Evolutionary conservation across 805 yeast genomes (phyloP), one percentile per base, ranked within the genome.

Genomic region (Tetrapisispora fleetii): DNA sequence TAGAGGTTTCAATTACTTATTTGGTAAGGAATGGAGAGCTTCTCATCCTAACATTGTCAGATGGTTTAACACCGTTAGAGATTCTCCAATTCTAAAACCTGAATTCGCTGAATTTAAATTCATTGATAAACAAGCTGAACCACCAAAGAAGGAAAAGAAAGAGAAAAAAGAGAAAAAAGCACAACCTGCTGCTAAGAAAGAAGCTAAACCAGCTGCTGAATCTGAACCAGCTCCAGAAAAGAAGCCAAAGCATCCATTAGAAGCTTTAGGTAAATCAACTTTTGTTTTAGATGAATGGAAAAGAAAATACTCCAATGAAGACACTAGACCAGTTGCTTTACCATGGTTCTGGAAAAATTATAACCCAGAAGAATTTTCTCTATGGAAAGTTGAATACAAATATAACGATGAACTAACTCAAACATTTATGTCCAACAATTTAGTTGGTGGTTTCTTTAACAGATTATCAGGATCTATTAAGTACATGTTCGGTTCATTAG

Each of bases 321-420:
- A 93, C 65, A 91, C 98, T 67, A 86, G 97, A 75, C 83, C 80
- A 68, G 81, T 72, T 58, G 95, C 97, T 58, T 77, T 91, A 60
- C 98, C 98, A 69, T 93, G 91, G 90, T 93, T 91, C 90, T 93
- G 96, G 96, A 85, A 84, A 69, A 81, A 85, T 76, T 91, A 77
- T 78, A 83, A 91, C 75, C 81, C 93, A 57, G 77, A 80, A 56
- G 98, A 91, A 74, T 91, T 89, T 88, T 90, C 98, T 49, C 70
- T 91, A 63, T 91, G 88, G 88, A 87, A 78, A 78, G 95, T 90
- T 63, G 95, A 81, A 68, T 91, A 85, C 90, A 89, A 86, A 80
- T 91, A 93, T 79, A 90, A 93, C 73, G 98, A 91, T 62, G 99
- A 91, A 78, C 81, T 91, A 72, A 91, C 97, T 59, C 75, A 85